A percentile compares a stretch with the other conserved stretches of the same genome.
Evolutionary conservation across 2,329 filamentous ascomycete genomes (phyloP).

Genomic region (Pseudopyricularia javanii): DNA sequence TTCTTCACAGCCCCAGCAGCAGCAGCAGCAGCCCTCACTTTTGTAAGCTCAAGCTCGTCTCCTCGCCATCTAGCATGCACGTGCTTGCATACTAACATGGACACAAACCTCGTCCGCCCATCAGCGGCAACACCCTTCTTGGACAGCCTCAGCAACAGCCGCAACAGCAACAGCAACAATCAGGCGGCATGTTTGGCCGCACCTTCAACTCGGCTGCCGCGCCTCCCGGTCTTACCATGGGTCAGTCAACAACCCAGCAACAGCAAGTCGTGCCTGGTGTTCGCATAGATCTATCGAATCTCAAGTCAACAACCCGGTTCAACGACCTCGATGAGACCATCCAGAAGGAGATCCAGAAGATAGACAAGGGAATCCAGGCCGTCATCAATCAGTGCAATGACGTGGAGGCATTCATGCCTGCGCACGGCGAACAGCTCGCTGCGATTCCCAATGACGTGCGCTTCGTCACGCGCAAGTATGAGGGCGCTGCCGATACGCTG

Average conservation of each 20-base stretch:
- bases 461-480: slow-evolving; percentile 30
- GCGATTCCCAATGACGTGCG: slow-evolving; percentile 28
- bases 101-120: neutral
- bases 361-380: slow-evolving; percentile 69
- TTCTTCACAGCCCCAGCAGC: slow-evolving; percentile 5
- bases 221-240: slow-evolving; percentile 8
- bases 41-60: neutral
- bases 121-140: neutral
- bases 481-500: slow-evolving; percentile 27
- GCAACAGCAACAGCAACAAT: slow-evolving; percentile 16
- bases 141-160: slow-evolving; percentile 9
- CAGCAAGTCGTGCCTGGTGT: slow-evolving; percentile 55
- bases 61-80: neutral
- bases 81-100: neutral
- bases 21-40: slow-evolving; percentile 15
- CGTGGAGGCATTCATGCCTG: slow-evolving; percentile 55
- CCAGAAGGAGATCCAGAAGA: slow-evolving; percentile 62
- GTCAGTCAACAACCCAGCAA: slow-evolving; percentile 19
- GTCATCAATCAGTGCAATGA: slow-evolving; percentile 71
- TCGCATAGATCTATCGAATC: slow-evolving; percentile 64
- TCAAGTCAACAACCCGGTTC: slow-evolving; percentile 82
- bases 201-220: slow-evolving; percentile 1
- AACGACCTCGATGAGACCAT: slow-evolving; percentile 77
- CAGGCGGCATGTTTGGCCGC: slow-evolving; percentile 22
- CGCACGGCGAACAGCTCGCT: slow-evolving; percentile 28